phyloP scores from a whole-genome alignment of 306 rosid species.

The Medicago lupulina region DNA sequence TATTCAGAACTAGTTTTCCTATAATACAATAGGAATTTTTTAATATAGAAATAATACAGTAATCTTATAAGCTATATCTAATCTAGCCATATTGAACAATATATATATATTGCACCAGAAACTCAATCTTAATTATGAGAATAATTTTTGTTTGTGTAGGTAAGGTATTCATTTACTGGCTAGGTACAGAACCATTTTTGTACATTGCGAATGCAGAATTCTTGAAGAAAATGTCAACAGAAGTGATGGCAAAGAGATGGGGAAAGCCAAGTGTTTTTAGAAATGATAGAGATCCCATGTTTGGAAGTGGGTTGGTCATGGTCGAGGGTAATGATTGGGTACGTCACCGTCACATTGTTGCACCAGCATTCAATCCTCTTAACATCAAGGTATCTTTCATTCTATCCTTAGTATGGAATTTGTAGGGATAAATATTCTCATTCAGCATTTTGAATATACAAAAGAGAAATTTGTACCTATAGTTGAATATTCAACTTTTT shows the following conservation, averaged over 20 bases:
- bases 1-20: too few relatives aligned
- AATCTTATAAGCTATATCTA: not conserved
- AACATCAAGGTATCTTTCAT: conserved; percentile 65
- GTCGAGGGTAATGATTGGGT: conserved; percentile 82
- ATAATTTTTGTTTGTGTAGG: conserved; percentile 47
- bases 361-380: conserved; percentile 76
- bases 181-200: conserved; percentile 87
- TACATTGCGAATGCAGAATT: conserved; percentile 76
- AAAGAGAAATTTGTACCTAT: not conserved
- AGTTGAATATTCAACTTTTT: conserved; percentile 5
- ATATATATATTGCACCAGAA: not conserved
- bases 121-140: not conserved
- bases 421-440: not conserved
- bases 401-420: not conserved
- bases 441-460: not conserved
- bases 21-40: too few relatives aligned
- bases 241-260: conserved; percentile 75
- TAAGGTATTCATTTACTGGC: conserved; percentile 74
- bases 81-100: not conserved
- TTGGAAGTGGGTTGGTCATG: conserved; percentile 82
- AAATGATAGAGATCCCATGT: conserved; percentile 82
- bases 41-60: too few relatives aligned
- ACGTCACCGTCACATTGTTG: conserved; percentile 73
- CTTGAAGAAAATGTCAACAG: conserved; percentile 66
- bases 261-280: conserved; percentile 83